A percentile compares a stretch with the other conserved stretches of the same genome.
These are phyloP conservation scores for Cucurbita maxima DNA, from an alignment of 306 rosid species.

Conservation along the genomic window DNA sequence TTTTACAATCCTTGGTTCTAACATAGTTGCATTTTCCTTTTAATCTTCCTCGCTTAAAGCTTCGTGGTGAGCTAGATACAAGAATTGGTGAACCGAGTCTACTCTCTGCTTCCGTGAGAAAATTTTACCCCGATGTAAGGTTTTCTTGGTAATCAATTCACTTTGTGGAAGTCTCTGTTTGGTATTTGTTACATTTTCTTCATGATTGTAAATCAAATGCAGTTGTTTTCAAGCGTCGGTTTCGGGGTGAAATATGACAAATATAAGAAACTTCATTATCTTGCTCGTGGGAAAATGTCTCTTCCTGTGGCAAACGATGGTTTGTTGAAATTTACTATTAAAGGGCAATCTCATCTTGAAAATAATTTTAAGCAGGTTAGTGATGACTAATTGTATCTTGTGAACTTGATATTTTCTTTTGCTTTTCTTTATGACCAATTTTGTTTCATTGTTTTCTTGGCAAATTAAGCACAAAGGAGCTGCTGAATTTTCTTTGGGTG, in stretches of 20 bases:
- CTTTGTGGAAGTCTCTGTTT: background rate
- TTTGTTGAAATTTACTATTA: constrained; percentile 38
- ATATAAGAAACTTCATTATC: constrained; percentile 37
- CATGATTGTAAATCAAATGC: constrained; percentile 7
- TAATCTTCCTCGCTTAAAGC: constrained; percentile 17
- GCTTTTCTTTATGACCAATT: background rate
- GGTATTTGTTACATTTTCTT: background rate
- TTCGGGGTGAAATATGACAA: constrained; percentile 50
- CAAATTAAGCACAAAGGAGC: constrained; percentile 61
- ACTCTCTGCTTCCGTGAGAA: constrained; percentile 35
- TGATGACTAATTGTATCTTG: background rate
- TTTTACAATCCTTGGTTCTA: background rate
- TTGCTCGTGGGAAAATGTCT: constrained; percentile 51
- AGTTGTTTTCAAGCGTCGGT: constrained; percentile 68
- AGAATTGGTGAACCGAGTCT: constrained; percentile 39
- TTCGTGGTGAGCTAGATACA: constrained; percentile 81
- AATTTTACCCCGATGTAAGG: constrained; percentile 58
- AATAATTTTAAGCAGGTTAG: constrained; percentile 53
- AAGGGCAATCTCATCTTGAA: constrained; percentile 56
- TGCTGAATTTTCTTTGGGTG: constrained; percentile 61
- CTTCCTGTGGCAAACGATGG: constrained; percentile 49
- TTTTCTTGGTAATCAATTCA: background rate
- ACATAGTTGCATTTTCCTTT: background rate
- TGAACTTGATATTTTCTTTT: background rate
- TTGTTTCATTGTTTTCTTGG: background rate